Conservation (phyloP, 371 early-diverging fungal species). For the Mucor sp. region DNA sequence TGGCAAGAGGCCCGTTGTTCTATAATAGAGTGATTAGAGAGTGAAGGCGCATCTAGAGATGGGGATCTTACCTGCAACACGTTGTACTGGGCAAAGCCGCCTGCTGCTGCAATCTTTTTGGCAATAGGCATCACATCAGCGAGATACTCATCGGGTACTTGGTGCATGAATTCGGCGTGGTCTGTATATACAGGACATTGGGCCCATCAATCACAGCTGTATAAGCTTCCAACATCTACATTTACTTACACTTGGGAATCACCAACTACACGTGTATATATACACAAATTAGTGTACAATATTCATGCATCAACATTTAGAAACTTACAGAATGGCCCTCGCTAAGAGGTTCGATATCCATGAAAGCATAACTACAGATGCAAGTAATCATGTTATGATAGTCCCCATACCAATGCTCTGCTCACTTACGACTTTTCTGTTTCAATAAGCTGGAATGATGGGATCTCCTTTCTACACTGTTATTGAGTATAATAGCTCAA, state of each 20-base stretch:
- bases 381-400: background rate
- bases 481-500: background rate
- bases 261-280: constrained; percentile 57
- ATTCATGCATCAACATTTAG: background rate
- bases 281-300: background rate
- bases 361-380: constrained; percentile 60
- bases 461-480: constrained; percentile 72
- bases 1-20: constrained; percentile 84
- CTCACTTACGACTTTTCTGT: constrained; percentile 69
- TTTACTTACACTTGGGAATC: constrained; percentile 77
- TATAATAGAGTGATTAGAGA: constrained; percentile 18
- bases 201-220: background rate
- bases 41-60: background rate
- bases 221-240: background rate
- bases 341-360: constrained; percentile 80
- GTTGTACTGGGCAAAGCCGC: constrained; percentile 79
- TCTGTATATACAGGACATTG: constrained; percentile 43
- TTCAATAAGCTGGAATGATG: constrained; percentile 81
- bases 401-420: background rate
- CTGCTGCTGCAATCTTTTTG: constrained; percentile 79
- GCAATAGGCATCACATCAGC: constrained; percentile 85
- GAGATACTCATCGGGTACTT: constrained; percentile 85
- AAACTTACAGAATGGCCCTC: constrained; percentile 77
- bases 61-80: constrained; percentile 73
- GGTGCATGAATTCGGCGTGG: constrained; percentile 88